phyloP scores from a whole-genome alignment of 2,329 filamentous ascomycete species.

The Microdochium bolleyi region DNA sequence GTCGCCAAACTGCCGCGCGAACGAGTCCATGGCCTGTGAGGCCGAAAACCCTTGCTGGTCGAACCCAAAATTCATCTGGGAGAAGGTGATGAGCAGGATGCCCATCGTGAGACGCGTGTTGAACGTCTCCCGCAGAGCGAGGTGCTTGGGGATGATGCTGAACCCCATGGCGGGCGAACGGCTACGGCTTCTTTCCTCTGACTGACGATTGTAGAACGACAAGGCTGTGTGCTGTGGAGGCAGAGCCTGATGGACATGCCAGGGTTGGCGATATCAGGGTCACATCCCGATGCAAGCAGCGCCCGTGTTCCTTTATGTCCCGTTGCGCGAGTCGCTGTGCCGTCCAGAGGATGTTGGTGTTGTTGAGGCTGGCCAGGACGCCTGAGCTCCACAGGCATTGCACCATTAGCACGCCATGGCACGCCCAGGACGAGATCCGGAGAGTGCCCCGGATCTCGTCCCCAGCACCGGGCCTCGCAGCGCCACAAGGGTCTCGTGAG shows the following conservation, averaged over 20 bases:
- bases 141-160: background rate
- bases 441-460: background rate
- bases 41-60: constrained; percentile 26
- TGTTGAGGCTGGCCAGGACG: background rate
- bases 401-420: background rate
- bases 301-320: background rate
- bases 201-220: background rate
- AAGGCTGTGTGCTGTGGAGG: too few species aligned
- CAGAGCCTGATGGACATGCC: too few species aligned
- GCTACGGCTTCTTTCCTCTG: too few species aligned
- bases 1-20: constrained; percentile 22
- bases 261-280: too few species aligned
- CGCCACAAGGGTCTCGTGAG: too few species aligned
- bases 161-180: background rate
- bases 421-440: background rate
- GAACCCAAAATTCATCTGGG: constrained; percentile 29
- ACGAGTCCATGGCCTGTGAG: constrained; percentile 28
- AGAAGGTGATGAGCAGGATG: background rate
- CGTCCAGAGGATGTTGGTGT: background rate
- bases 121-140: background rate
- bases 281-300: too few species aligned
- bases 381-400: background rate
- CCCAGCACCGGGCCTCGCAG: too few species aligned
- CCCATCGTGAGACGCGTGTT: background rate
- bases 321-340: background rate